phyloP scores from a whole-genome alignment of 2,329 filamentous ascomycete species.

The Lasiodiplodia sp. region DNA sequence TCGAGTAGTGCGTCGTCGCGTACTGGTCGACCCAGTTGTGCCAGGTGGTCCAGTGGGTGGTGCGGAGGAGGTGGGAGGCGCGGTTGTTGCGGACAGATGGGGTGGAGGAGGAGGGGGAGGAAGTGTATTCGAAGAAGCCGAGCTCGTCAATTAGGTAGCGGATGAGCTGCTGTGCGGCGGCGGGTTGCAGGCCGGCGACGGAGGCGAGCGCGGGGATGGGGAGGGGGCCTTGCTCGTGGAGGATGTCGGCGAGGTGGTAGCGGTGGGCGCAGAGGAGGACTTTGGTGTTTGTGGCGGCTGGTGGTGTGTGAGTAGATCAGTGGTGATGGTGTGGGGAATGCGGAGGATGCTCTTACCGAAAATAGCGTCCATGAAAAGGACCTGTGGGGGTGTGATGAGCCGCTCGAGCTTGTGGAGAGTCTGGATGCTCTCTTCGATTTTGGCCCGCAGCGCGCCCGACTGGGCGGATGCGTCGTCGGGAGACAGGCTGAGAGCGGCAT shows the following conservation, averaged over 20 bases:
- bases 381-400: slow-evolving; percentile 5
- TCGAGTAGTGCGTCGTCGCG: background rate
- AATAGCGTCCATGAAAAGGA: slow-evolving; percentile 6
- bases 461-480: background rate
- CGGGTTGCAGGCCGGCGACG: background rate
- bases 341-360: background rate
- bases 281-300: slow-evolving; percentile 21
- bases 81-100: background rate
- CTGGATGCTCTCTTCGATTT: slow-evolving; percentile 8
- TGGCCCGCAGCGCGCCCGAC: slow-evolving; percentile 7
- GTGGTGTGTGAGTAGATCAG: background rate
- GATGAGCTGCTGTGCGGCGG: background rate
- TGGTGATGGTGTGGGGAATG: too few relatives aligned
- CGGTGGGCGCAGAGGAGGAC: slow-evolving; percentile 17
- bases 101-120: background rate
- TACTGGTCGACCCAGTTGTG: slow-evolving; percentile 18
- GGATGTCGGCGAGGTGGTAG: slow-evolving; percentile 9
- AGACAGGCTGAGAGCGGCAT: background rate
- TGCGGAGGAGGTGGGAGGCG: slow-evolving; percentile 2
- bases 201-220: background rate
- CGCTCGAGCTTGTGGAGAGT: slow-evolving; percentile 10
- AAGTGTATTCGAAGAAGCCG: background rate
- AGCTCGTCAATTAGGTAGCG: slow-evolving; percentile 16
- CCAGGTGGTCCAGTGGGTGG: slow-evolving; percentile 12
- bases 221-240: background rate